Evolutionary conservation across 2,329 filamentous ascomycete genomes (phyloP).

Genomic region (Clonostachys byssicola): DNA sequence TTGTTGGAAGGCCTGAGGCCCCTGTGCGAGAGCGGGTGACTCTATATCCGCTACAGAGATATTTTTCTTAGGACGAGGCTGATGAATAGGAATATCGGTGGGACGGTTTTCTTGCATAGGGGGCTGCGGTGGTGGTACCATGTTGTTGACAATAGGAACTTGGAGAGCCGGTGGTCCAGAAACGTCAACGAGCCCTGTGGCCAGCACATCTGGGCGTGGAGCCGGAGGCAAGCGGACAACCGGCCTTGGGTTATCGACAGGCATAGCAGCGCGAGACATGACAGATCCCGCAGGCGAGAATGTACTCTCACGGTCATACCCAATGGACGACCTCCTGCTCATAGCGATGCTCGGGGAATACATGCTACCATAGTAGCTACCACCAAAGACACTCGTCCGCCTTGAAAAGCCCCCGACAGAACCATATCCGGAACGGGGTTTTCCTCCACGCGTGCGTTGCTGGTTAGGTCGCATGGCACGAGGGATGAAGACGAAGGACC

Average conservation of each 20-base stretch:
- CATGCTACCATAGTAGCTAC: conserved; percentile 66
- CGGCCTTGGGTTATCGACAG: conserved; percentile 60
- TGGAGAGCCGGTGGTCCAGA: neutral
- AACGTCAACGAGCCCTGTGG: neutral
- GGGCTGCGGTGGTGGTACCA: conserved; percentile 53
- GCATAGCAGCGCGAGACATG: conserved; percentile 62
- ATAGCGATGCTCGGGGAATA: conserved; percentile 87
- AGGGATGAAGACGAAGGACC: conserved; percentile 98
- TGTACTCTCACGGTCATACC: conserved; percentile 63
- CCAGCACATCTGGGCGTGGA: conserved; percentile 18
- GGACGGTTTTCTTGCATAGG: conserved; percentile 50
- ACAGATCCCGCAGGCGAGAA: conserved; percentile 79
- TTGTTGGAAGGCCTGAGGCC: conserved; percentile 76
- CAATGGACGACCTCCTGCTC: conserved; percentile 81
- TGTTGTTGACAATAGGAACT: conserved; percentile 41
- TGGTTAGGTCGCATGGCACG: conserved; percentile 90
- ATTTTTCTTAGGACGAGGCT: conserved; percentile 90
- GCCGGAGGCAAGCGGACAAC: conserved; percentile 79
- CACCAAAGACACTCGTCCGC: conserved; percentile 77
- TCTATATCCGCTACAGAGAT: conserved; percentile 93
- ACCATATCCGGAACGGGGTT: conserved; percentile 67
- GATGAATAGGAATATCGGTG: conserved; percentile 71
- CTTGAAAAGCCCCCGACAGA: conserved; percentile 67
- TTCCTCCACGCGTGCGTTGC: conserved; percentile 63
- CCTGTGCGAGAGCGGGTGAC: conserved; percentile 59